Conservation (phyloP, 192 early-diverging fungal genomes). For the Bifiguratus adelaidae region DNA sequence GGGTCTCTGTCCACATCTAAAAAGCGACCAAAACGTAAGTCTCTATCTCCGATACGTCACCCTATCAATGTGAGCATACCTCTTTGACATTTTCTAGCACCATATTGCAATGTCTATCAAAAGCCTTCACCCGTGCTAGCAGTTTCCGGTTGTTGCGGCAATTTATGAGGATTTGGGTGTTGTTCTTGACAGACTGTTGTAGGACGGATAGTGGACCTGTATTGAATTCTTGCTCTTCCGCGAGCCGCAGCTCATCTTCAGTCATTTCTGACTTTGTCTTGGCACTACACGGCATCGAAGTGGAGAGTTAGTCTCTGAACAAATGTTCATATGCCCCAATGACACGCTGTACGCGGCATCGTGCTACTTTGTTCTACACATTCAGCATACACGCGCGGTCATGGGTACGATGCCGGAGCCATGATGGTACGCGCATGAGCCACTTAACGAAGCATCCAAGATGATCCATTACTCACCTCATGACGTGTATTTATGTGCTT, state of each 20-base stretch:
- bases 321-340: too few species aligned
- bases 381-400: too few species aligned
- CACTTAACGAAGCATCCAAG: too few species aligned
- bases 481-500: too few species aligned
- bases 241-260: conserved; percentile 79
- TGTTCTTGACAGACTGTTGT: conserved; percentile 87
- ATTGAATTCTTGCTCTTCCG: conserved; percentile 92
- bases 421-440: too few species aligned
- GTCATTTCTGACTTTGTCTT: conserved; percentile 61
- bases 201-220: conserved; percentile 96
- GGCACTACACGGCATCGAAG: conserved; percentile 3
- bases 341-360: too few species aligned
- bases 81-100: conserved; percentile 99
- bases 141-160: conserved; percentile 98
- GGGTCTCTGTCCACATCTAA: conserved; percentile 95
- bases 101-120: conserved; percentile 99
- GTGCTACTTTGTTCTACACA: too few species aligned
- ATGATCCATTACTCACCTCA: too few species aligned
- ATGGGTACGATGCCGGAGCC: too few species aligned
- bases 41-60: background rate
- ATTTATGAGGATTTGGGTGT: conserved; percentile 92
- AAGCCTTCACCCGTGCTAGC: conserved; percentile 95
- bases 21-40: background rate
- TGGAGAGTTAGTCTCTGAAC: too few species aligned
- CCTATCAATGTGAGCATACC: conserved; percentile 23